Percentiles rank a stretch among this genome's conserved stretches.
Conservation (phyloP, 345 rosid species). For the Euclidium syriacum region DNA sequence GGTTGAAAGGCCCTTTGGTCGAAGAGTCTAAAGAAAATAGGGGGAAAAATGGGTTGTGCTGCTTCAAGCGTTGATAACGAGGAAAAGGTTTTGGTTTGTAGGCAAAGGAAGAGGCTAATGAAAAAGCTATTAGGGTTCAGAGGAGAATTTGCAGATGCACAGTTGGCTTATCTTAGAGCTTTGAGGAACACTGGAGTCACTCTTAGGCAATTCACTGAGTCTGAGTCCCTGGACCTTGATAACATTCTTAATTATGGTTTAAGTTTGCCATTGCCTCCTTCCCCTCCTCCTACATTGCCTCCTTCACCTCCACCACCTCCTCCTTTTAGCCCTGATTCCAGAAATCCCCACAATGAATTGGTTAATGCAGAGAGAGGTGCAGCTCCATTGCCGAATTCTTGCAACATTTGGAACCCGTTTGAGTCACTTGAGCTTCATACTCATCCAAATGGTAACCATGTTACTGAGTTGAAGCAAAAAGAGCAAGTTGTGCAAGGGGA, state of each 20-base stretch:
- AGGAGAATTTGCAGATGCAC: conserved; percentile 78
- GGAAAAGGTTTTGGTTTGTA: conserved; percentile 63
- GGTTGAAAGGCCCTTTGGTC: conserved; percentile 10
- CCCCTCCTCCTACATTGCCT: conserved; percentile 64
- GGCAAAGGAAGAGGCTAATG: conserved; percentile 83
- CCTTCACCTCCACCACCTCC: conserved; percentile 77
- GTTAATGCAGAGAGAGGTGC: conserved; percentile 30
- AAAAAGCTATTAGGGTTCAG: conserved; percentile 58
- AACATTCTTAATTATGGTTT: conserved; percentile 35
- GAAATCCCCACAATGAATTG: conserved; percentile 31
- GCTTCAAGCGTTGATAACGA: conserved; percentile 77
- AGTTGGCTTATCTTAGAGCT: conserved; percentile 68
- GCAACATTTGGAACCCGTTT: conserved; percentile 52
- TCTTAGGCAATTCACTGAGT: conserved; percentile 87
- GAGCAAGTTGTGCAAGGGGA: conserved; percentile 37
- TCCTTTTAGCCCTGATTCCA: conserved; percentile 52
- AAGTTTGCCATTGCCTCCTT: conserved; percentile 44
- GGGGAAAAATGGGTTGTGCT: conserved; percentile 70
- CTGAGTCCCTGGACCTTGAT: conserved; percentile 70
- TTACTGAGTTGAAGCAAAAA: conserved; percentile 31
- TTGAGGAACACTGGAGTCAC: conserved; percentile 83
- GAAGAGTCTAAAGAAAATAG: not conserved
- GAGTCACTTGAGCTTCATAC: conserved; percentile 26
- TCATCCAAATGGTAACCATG: conserved; percentile 27
- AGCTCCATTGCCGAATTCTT: conserved; percentile 40